These are phyloP conservation scores for Hippophae rhamnoides DNA, from an alignment of 306 rosid species.

Conservation along the genomic window DNA sequence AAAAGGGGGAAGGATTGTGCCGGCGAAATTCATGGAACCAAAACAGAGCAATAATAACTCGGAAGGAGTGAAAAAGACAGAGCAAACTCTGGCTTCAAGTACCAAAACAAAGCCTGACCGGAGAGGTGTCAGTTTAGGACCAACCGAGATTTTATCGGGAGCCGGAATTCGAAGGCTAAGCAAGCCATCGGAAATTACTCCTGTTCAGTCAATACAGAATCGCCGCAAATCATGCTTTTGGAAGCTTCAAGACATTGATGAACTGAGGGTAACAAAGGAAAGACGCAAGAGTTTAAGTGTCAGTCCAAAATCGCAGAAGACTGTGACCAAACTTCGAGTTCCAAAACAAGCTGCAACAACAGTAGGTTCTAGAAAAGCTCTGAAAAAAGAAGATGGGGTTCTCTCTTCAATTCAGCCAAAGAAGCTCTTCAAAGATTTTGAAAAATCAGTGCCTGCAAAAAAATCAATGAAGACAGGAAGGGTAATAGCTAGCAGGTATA, in stretches of 20 bases:
- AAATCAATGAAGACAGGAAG: conserved; percentile 52
- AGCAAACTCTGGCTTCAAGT: conserved; percentile 23
- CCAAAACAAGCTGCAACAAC: conserved; percentile 39
- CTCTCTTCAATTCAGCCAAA: conserved; percentile 45
- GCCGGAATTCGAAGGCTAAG: conserved; percentile 27
- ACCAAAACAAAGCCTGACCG: conserved; percentile 28
- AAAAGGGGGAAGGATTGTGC: conserved; percentile 37
- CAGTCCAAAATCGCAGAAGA: conserved; percentile 43
- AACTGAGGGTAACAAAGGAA: conserved; percentile 32
- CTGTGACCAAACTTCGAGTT: conserved; percentile 28
- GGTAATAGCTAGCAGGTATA: conserved; percentile 74
- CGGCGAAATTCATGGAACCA: conserved; percentile 47
- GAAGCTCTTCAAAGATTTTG: conserved; percentile 68
- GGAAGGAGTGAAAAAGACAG: conserved; percentile 25
- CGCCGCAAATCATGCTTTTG: conserved; percentile 79
- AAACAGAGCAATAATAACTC: conserved; percentile 28
- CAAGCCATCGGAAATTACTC: conserved; percentile 40
- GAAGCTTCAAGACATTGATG: conserved; percentile 52
- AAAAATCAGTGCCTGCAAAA: conserved; percentile 37
- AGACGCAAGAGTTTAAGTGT: conserved; percentile 42
- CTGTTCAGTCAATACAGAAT: conserved; percentile 38
- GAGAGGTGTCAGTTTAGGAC: conserved; percentile 74
- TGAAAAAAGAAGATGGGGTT: conserved; percentile 45
- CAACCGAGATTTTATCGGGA: conserved; percentile 49
- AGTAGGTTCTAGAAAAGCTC: conserved; percentile 29